Percentiles rank a stretch among this genome's conserved stretches.
phyloP scores from a whole-genome alignment of 208 protist species.

The Wallacemonas rigidus region DNA sequence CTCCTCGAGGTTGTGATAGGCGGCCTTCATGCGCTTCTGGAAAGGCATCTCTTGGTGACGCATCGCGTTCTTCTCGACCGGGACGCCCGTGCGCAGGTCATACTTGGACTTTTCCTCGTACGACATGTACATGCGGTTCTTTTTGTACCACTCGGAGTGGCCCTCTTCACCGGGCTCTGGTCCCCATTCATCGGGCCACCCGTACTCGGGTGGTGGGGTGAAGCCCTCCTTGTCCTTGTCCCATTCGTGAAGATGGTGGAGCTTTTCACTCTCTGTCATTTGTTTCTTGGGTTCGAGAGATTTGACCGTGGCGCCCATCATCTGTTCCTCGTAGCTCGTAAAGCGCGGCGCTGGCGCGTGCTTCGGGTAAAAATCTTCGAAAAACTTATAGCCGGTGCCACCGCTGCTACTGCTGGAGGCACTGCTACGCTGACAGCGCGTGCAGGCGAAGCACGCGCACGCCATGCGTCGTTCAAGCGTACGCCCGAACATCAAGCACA shows the following conservation, averaged over 20 bases:
- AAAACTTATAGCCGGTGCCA: conserved; percentile 75
- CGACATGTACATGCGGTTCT: conserved; percentile 91
- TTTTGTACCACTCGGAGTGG: conserved; percentile 88
- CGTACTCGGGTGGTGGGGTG: conserved; percentile 76
- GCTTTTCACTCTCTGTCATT: conserved; percentile 77
- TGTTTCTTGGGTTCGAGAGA: conserved; percentile 70
- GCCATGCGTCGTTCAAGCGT: not conserved
- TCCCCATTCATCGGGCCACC: conserved; percentile 89
- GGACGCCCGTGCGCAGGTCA: conserved; percentile 75
- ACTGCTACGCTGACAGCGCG: conserved; percentile 10
- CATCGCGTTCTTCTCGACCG: conserved; percentile 86
- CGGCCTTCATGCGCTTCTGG: conserved; percentile 82
- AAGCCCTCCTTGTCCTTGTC: conserved; percentile 69
- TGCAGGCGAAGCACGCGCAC: not conserved
- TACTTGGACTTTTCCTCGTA: conserved; percentile 88
- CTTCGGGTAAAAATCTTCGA: conserved; percentile 89
- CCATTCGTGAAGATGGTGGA: conserved; percentile 82
- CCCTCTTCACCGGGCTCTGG: conserved; percentile 86
- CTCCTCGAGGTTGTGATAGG: conserved; percentile 83
- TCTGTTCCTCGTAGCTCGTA: conserved; percentile 77
- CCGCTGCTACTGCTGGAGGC: conserved; percentile 1
- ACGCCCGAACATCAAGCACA: not conserved
- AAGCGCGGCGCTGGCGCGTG: conserved; percentile 77
- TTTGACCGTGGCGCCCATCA: conserved; percentile 43
- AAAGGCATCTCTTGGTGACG: conserved; percentile 89